Base-by-base conservation (phyloP, 1,284 basidiomycete species). In the Puccinia triticina region DNA sequence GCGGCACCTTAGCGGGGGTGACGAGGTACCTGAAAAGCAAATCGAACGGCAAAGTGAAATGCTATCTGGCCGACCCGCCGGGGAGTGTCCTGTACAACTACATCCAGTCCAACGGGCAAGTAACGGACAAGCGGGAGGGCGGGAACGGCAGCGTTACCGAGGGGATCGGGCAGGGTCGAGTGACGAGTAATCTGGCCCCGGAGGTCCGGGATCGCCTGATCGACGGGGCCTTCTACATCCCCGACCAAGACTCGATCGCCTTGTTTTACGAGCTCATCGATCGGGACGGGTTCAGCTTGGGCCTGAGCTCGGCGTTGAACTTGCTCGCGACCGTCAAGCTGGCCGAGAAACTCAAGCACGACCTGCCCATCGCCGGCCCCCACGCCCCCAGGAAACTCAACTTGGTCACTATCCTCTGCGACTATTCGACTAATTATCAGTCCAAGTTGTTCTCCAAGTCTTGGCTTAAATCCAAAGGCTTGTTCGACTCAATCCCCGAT, bases 91-190 rank as follows among this genome's bases (percentile, higher is more conserved):
- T 99, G 83, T 92, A 94, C 85, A 92, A 93, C 86, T 95, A 95
- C 86, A 88, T 99, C 75, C 91, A 90, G 78, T 94, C 92, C 84
- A 94, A 94, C 0, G 85, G 85, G 69, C 92, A 93, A 53, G 91
- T 92, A 86, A 90, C 96, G 84, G 89, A 89, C 46, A 77, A 64
- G 16, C 94, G 97, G 85, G 89, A 95, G 84, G 90, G 89, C 61
- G 95, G 95, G 4, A 48, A 12, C 16, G 89, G 95, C 83, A 96
- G 94, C 23, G 98, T 99, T 86, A 99, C 97, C 1, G 96, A 99
- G 90, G 96, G 96, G 69, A 98, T 99, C 85, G 97, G 97, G 84
- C 97, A 99, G 88, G 96, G 96, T 32, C 92, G 96, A 83, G 91
- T 99, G 76, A 99, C 96, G n/a, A 90, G 94, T 85, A 99, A 99